Percentiles rank a stretch among this genome's conserved stretches.
These are phyloP conservation scores for Candida xyloterini DNA, from an alignment of 805 yeast species.

Conservation along the genomic window DNA sequence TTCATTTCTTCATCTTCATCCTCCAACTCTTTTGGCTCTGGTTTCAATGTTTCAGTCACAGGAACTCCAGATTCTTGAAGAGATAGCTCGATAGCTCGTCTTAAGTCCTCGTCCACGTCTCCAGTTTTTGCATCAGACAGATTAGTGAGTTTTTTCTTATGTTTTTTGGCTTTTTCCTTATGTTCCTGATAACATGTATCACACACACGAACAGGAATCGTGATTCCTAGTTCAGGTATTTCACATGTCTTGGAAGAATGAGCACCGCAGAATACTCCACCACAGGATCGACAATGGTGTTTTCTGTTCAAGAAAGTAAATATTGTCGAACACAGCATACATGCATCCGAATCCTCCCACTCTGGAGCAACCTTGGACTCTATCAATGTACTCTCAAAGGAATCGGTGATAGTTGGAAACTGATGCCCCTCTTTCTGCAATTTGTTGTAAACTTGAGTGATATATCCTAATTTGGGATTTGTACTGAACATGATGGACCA, in stretches of 20 bases:
- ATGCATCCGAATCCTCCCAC: slow-evolving; percentile 93
- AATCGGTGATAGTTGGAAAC: slow-evolving; percentile 54
- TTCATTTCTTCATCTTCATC: slow-evolving; percentile 86
- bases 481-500: slow-evolving; percentile 76
- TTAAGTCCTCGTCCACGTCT: slow-evolving; percentile 74
- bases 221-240: slow-evolving; percentile 80
- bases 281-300: slow-evolving; percentile 97
- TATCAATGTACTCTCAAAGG: slow-evolving; percentile 50
- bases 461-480: slow-evolving; percentile 62
- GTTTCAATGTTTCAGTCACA: neutral
- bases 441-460: slow-evolving; percentile 56
- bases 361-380: slow-evolving; percentile 95
- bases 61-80: slow-evolving; percentile 49
- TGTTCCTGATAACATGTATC: slow-evolving; percentile 79
- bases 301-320: slow-evolving; percentile 84
- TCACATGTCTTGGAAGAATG: slow-evolving; percentile 76
- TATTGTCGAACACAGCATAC: slow-evolving; percentile 85
- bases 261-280: slow-evolving; percentile 85
- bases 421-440: slow-evolving; percentile 60
- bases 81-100: slow-evolving; percentile 75
- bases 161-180: slow-evolving; percentile 33
- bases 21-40: slow-evolving; percentile 30
- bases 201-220: slow-evolving; percentile 89
- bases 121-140: slow-evolving; percentile 29
- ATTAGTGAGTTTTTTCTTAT: slow-evolving; percentile 22